Evolutionary conservation across 2,329 filamentous ascomycete species (phyloP), one percentile per base, ranked within the genome.

Genomic region (Sclerotinia minor): DNA sequence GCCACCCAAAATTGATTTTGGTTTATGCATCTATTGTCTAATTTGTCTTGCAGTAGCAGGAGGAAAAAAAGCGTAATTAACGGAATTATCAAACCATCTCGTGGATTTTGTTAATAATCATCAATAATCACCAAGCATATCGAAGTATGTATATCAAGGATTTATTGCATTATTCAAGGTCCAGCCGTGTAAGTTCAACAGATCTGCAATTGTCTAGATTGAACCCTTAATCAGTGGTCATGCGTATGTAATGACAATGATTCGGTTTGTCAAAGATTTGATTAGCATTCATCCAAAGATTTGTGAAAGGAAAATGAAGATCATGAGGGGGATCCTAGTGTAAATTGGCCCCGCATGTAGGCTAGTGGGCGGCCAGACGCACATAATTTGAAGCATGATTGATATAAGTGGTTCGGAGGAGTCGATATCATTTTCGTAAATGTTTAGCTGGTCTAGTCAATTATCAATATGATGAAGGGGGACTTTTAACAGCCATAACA

Each of bases 1-100:
- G 64, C 54, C 54, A 54, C 45, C 13, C 17, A 32, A 19, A 24
- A 45, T 52, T 67, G 24, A 44, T 15, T 49, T 26, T 53, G 32
- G 15, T 61, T 66, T 24, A 67, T 67, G 55, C 65, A 67, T 47
- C 47, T 9, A 50, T 61, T 44, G 32, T 61, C 45, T 50, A 61
- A 61, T 24, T 61, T 24, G 45, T 35, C 44, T 38, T 61, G 58
- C 29, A 47, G 57, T 29, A 49, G n/a, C 15, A 45, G 24, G 2
- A 6, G 24, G 21, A 55, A 38, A 19, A 29, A 8, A 52, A 24
- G 24, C 29, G 5, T 29, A 35, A 50, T 15, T 6, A 50, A 13
- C n/a, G 21, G 45, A 50, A 61, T 38, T 50, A 19, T n/a, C 21
- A 26, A 32, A 26, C 21, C 58, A 44, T 35, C 58, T 35, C 13